Evolutionary conservation across 1,284 basidiomycete genomes (phyloP).

Genomic region (Fomitopsis betulina): DNA sequence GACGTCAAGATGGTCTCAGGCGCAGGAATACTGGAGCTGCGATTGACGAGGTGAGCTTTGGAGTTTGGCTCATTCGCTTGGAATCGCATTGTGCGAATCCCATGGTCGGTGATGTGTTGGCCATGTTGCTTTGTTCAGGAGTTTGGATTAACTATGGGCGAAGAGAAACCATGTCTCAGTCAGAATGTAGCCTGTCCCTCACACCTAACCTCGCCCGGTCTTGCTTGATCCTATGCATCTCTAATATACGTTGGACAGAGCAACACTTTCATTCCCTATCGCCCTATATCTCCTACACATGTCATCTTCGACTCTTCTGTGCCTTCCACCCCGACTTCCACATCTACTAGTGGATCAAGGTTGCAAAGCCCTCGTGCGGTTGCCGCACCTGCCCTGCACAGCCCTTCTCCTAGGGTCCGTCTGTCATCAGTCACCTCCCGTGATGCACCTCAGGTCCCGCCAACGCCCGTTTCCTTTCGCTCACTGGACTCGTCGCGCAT

Average conservation of each 20-base stretch:
- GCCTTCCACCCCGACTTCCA: constrained; percentile 32
- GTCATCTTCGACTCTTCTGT: constrained; percentile 41
- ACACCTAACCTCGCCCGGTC: too few relatives aligned
- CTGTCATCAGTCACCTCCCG: neutral
- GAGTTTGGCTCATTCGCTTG: too few relatives aligned
- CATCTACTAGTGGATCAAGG: constrained; percentile 2
- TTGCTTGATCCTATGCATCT: too few relatives aligned
- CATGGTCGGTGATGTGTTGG: too few relatives aligned
- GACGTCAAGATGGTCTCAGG: constrained; percentile 32
- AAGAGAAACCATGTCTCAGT: too few relatives aligned
- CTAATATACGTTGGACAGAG: constrained; percentile 24
- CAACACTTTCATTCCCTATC: constrained; percentile 38
- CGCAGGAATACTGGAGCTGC: constrained; percentile 29
- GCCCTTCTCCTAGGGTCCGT: neutral
- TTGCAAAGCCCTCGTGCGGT: constrained; percentile 7
- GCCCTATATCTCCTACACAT: constrained; percentile 43
- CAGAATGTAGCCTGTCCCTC: too few relatives aligned
- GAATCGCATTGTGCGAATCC: too few relatives aligned
- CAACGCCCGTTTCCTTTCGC: neutral
- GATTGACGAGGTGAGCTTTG: constrained; percentile 42
- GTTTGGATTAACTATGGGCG: too few relatives aligned
- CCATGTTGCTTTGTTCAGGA: too few relatives aligned
- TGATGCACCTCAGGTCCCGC: constrained; percentile 3
- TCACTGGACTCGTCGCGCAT: constrained; percentile 13
- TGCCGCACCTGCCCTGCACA: neutral